Base-by-base conservation (phyloP, 495 filamentous ascomycete genomes). In the Umbilicaria muhlenbergii region DNA sequence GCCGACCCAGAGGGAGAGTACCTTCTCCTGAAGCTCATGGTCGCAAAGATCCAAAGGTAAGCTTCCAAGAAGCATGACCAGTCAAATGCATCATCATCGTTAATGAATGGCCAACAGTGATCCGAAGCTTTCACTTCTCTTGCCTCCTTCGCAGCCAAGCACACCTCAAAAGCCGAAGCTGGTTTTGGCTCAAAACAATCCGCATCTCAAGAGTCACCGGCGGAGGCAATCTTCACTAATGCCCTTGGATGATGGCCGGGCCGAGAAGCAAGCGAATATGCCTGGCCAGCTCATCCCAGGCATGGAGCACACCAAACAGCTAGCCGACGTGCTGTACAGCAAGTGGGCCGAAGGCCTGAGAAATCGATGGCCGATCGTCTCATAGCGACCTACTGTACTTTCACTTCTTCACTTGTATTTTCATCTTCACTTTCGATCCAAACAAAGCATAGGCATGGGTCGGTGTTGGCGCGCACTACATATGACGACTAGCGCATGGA, bases 1-100 rank as follows among this genome's bases (percentile, higher is more conserved):
- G 71, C 87, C 16, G 88, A 98, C 51, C 89, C 91, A 0, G 91
- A 95, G 60, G 88, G 87, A 19, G 75, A 87, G 21, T 92, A 86
- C 51, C 78, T 89, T 39, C 71, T 98, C 11, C 61, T 98, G 38
- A 75, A 75, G 52, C 67, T 70, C 39, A 75, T 86, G 34, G 73
- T 86, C 36, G 74, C 75, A 49, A 70, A 66, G 40, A 56, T 80
- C 8, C 63, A 74, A 48, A 55, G 60, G 66, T 71, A 51, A 50
- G 64, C 56, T 35, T 44, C 24, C 8, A 28, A 28, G 5, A 28
- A 28, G 24, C 24, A 6, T 28, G 24, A 28, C 24, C 8, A 0
- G 1, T 28, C 6, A 28, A 4, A 6, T 28, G 24, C 24, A 6
- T 3, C 6, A 28, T 28, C 15, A 39, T 10, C 10, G 5, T 43